Conservation (phyloP, 1,139 yeast genomes). For the Zygosaccharomyces sapae region DNA sequence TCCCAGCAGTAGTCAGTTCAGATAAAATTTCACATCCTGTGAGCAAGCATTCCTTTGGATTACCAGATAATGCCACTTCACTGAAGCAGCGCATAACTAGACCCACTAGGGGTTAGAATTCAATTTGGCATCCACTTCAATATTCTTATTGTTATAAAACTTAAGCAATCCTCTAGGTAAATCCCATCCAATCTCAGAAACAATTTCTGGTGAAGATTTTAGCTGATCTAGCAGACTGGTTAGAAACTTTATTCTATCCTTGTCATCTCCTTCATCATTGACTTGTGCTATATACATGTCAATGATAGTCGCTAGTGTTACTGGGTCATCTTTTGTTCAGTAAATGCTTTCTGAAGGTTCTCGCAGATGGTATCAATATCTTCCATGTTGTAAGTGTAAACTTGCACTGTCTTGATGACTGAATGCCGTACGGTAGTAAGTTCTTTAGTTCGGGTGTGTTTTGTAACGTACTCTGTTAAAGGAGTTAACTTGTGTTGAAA, state of each 20-base stretch:
- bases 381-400: constrained; percentile 9
- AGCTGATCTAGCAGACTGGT: constrained; percentile 37
- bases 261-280: constrained; percentile 23
- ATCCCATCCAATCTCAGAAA: constrained; percentile 78
- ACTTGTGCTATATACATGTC: constrained; percentile 26
- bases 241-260: constrained; percentile 48
- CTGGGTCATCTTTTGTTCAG: constrained; percentile 21
- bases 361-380: constrained; percentile 16
- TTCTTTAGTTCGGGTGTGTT: constrained; percentile 1
- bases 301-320: constrained; percentile 24
- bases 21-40: constrained; percentile 61
- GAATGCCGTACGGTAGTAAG: neutral
- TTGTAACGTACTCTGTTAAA: neutral
- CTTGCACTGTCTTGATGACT: neutral
- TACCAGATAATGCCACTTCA: constrained; percentile 60
- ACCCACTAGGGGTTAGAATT: constrained; percentile 22
- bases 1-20: constrained; percentile 29
- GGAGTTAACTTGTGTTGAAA: neutral
- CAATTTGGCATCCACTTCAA: constrained; percentile 20
- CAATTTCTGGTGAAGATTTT: constrained; percentile 16
- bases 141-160: constrained; percentile 33
- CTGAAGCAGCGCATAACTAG: constrained; percentile 52
- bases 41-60: constrained; percentile 71
- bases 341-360: constrained; percentile 17
- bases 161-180: constrained; percentile 60